phyloP scores from a whole-genome alignment of 768 basidiomycete species.

The Amanita pseudoporphyria region DNA sequence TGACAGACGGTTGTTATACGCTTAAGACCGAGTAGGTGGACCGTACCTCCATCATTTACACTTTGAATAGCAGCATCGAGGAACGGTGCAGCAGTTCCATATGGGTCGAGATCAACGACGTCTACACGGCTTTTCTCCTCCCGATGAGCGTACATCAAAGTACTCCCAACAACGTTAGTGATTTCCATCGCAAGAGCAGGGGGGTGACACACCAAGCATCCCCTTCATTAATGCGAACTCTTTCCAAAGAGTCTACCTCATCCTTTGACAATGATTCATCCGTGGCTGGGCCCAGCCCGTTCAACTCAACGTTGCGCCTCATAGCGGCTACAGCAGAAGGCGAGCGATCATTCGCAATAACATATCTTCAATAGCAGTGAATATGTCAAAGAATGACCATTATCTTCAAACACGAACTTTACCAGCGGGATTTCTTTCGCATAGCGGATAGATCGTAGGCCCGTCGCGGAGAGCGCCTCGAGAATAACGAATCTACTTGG shows the following conservation, averaged over 20 bases:
- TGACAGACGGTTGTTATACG: conserved; percentile 18
- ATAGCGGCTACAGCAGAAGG: conserved; percentile 78
- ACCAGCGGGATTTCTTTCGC: conserved; percentile 93
- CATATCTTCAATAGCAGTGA: conserved; percentile 44
- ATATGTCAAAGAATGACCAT: not conserved
- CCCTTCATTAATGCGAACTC: conserved; percentile 80
- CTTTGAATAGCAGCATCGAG: conserved; percentile 91
- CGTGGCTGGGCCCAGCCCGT: conserved; percentile 41
- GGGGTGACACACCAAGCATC: conserved; percentile 72
- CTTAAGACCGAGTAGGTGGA: conserved; percentile 11
- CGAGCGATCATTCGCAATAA: conserved; percentile 93
- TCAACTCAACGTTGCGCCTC: conserved; percentile 75
- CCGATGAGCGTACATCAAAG: conserved; percentile 86
- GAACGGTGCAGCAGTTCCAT: conserved; percentile 95
- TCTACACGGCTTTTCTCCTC: conserved; percentile 69
- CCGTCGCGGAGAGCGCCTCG: conserved; percentile 94
- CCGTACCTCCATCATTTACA: conserved; percentile 72
- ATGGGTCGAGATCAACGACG: conserved; percentile 96
- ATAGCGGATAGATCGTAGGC: conserved; percentile 91
- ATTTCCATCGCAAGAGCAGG: not conserved
- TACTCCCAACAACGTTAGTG: conserved; percentile 30
- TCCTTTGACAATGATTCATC: not conserved
- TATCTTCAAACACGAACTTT: conserved; percentile 41
- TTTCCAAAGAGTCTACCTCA: conserved; percentile 21
- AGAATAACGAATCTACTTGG: conserved; percentile 69